Conservation (phyloP, 306 rosid genomes). For the Myrica gale region DNA sequence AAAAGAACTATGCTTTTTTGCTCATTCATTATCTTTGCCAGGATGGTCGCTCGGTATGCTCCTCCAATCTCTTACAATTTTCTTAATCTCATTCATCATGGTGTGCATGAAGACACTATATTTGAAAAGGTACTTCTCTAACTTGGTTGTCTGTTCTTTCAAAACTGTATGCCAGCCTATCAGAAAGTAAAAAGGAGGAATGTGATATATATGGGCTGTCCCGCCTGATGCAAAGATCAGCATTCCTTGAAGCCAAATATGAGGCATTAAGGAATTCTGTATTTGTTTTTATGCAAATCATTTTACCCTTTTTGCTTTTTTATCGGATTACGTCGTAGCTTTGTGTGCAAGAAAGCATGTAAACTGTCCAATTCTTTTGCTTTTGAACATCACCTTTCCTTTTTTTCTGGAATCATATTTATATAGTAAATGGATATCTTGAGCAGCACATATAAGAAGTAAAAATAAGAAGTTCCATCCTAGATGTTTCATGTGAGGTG, state of each 20-base stretch:
- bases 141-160: constrained; percentile 2
- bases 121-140: constrained; percentile 71
- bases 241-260: not conserved
- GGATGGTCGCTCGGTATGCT: constrained; percentile 99
- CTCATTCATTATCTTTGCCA: constrained; percentile 32
- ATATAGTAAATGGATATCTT: not conserved
- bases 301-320: not conserved
- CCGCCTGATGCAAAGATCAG: not conserved
- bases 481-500: not conserved
- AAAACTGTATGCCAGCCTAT: constrained; percentile 13
- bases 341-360: not conserved
- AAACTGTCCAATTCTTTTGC: not conserved
- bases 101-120: constrained; percentile 48
- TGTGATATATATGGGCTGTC: not conserved
- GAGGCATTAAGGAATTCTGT: not conserved
- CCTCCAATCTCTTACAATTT: constrained; percentile 95
- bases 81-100: constrained; percentile 86
- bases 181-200: not conserved
- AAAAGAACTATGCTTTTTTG: constrained; percentile 17
- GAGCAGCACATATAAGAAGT: not conserved
- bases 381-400: not conserved
- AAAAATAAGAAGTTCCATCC: not conserved
- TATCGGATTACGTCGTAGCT: not conserved
- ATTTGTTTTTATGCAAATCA: not conserved
- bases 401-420: not conserved